A percentile compares a stretch with the other conserved stretches of the same genome.
Evolutionary conservation across 2,329 filamentous ascomycete genomes (phyloP).

Genomic region (Arthrobotrys iridis): DNA sequence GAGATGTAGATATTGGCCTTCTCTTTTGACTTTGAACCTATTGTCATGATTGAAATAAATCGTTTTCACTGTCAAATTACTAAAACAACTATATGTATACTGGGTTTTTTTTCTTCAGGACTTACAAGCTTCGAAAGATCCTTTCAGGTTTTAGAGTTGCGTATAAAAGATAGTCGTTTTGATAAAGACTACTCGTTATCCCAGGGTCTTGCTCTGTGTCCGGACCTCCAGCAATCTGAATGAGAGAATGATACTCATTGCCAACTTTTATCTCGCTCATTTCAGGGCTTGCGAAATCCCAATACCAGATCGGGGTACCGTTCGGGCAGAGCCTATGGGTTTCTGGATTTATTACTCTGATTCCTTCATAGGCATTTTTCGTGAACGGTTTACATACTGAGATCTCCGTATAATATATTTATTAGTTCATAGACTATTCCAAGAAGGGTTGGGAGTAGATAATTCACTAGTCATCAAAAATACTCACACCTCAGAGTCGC

Average conservation of each 20-base stretch:
- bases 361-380: background rate
- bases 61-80: background rate
- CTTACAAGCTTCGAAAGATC: conserved; percentile 31
- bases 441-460: too few relatives aligned
- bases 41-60: background rate
- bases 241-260: background rate
- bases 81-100: background rate
- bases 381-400: conserved; percentile 35
- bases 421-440: too few relatives aligned
- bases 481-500: conserved; percentile 3
- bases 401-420: too few relatives aligned
- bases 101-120: background rate
- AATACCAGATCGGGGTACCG: conserved; percentile 25
- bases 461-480: too few relatives aligned
- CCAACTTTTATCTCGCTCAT: background rate
- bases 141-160: background rate
- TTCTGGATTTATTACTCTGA: background rate
- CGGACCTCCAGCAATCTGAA: conserved; percentile 27
- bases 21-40: conserved; percentile 33
- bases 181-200: background rate
- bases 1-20: background rate
- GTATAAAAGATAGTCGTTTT: background rate
- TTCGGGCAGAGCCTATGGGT: background rate
- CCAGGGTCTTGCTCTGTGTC: conserved; percentile 25
- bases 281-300: conserved; percentile 19